Base-by-base conservation (phyloP, 148 eudicot genomes). In the Camellia lanceoleosa region DNA sequence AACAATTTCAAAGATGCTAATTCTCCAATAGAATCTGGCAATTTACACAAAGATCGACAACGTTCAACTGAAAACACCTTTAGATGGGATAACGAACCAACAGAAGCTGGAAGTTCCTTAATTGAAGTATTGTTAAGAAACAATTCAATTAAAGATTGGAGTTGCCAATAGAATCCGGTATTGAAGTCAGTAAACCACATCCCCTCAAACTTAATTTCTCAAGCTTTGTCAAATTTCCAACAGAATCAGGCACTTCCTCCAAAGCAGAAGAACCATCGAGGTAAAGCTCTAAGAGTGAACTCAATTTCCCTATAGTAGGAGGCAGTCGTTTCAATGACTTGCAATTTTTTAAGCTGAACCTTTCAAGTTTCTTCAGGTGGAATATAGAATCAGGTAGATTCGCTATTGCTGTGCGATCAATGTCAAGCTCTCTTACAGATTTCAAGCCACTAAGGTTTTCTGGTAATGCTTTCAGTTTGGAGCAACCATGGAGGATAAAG, bases 401-500 rank as follows among this genome's bases (percentile, higher is more conserved):
- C 23, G 80, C 62, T 38, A 88, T 83, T 54, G 85, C 84, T 68
- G 95, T 88, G 41, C 47, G 41, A 79, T 88, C 93, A 38, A 83
- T 47, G 51, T 69, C 74, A 58, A 91, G 85, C 68, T 72, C 73
- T 68, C 20, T 76, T 71, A 91, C 78, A 44, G 91, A 90, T 47
- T 65, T 82, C 89, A 88, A 77, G 73, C 86, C 82, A 5, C 87
- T 69, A 51, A 90, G 72, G 30, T 88, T 82, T n/a, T 79, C 19
- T 7, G 93, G 95, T 16, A 91, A 81, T 54, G 69, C 55, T 71
- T 47, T 84, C 69, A 91, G 70, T 77, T 85, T 83, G 10, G 69
- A 76, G 87, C 93, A 91, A 15, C 77, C 79, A 5, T 90, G 87
- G 69, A 91, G 85, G 68, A 80, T 82, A 58, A 91, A 67, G 18